Evolutionary conservation across 1,284 basidiomycete species (phyloP), one percentile per base, ranked within the genome.

Genomic region (Trichosporon ovoides): DNA sequence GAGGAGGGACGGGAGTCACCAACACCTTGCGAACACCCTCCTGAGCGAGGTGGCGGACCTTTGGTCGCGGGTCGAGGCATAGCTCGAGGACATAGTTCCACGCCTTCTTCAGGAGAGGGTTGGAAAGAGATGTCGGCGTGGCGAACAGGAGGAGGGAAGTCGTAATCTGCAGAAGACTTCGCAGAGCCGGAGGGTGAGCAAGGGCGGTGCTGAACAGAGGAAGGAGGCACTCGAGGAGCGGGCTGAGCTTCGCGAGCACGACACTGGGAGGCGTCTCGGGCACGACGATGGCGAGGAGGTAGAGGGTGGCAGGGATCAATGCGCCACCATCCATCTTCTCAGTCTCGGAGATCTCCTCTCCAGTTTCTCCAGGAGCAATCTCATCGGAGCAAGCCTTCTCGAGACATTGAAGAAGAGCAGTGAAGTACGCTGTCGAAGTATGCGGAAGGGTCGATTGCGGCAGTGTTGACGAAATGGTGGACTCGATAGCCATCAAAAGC

Each of bases 1-100:
- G 80, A 0, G 92, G 92, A 7, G 85, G 80, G 1, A 91, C 87
- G 13, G 92, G 90, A 13, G 82, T 81, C 5, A 81, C 80, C 28
- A 94, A 80, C 4, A 93, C 81, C 65, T 89, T 86, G 62, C 82
- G 83, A 38, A 98, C 83, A 20, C 90, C 83, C 67, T 97, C 92
- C 57, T 88, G 87, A 10, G 95, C 93, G 64, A 87, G 85, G 77
- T 86, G 93, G 58, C 96, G 85, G 50, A 98, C 91, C 80, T 98
- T 98, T 36, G 96, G 95, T 48, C 95, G 81, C 2, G 86, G 83
- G 79, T 98, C 95, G 52, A 92, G 80, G 66, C 85, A 87, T 52
- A 98, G 80, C 60, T 89, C 85, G 50, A 98, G 80, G 50, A 95
- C 86, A 48, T 88, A 84, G 66, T 88, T 82, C 71, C 77, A 75